Conservation (phyloP, 2,329 filamentous ascomycete genomes). For the Ophiostoma ulmi region DNA sequence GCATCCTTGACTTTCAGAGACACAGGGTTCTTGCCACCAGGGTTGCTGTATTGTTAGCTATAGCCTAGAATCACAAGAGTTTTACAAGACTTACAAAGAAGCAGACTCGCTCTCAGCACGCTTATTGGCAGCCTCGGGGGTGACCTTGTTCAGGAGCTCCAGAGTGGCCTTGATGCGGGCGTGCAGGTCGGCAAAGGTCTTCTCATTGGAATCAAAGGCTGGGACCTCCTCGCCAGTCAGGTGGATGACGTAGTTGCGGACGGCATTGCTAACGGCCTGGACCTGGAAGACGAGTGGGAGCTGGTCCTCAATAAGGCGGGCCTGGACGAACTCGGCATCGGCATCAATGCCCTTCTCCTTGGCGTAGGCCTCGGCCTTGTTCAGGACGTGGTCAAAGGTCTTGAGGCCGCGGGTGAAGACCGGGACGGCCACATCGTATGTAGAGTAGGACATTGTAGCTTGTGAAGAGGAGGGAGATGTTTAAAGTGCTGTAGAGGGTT, state of each 20-base stretch:
- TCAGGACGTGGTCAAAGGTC: conserved; percentile 33
- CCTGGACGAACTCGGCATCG: conserved; percentile 28
- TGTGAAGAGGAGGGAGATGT: conserved; percentile 15
- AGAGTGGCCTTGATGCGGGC: conserved; percentile 32
- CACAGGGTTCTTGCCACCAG: conserved; percentile 12
- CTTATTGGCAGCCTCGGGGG: conserved; percentile 30
- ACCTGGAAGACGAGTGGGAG: conserved; percentile 38
- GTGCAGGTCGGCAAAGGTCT: conserved; percentile 35
- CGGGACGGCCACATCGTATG: conserved; percentile 33
- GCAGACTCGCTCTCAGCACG: conserved; percentile 27
- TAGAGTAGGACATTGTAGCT: conserved; percentile 29
- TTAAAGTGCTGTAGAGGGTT: neutral
- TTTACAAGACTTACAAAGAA: conserved; percentile 14
- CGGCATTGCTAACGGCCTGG: conserved; percentile 32
- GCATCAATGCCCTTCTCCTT: conserved; percentile 32
- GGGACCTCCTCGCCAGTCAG: conserved; percentile 29
- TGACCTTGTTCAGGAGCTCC: conserved; percentile 32
- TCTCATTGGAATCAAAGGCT: conserved; percentile 32
- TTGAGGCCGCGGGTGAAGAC: conserved; percentile 29
- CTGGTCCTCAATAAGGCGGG: conserved; percentile 36
- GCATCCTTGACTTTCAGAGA: conserved; percentile 36
- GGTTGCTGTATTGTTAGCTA: conserved; percentile 18
- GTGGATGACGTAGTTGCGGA: conserved; percentile 31
- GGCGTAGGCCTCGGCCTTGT: conserved; percentile 32
- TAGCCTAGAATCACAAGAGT: too few relatives aligned